Evolutionary conservation across 345 rosid genomes (phyloP).

Genomic region (Clarkia xantiana): DNA sequence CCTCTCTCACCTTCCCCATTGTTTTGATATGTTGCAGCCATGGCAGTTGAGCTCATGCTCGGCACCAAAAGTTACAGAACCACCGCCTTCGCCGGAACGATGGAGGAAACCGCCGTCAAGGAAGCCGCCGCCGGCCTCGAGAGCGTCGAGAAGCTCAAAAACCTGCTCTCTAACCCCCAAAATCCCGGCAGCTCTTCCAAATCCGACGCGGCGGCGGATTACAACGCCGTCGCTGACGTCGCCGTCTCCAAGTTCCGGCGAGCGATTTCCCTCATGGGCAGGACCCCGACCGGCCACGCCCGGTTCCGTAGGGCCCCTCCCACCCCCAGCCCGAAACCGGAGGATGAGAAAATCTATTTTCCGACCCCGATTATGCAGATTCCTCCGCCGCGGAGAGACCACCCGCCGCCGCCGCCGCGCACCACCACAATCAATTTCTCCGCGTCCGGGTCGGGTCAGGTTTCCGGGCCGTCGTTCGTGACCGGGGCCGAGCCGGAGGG

Average conservation of each 20-base stretch:
- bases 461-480: constrained; percentile 40
- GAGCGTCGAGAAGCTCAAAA: constrained; percentile 61
- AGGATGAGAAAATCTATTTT: constrained; percentile 20
- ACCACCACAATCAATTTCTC: constrained; percentile 57
- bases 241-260: constrained; percentile 76
- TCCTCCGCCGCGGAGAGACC: constrained; percentile 35
- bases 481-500: constrained; percentile 30
- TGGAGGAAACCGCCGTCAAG: constrained; percentile 49
- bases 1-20: not conserved
- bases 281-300: constrained; percentile 80
- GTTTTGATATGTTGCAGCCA: constrained; percentile 13
- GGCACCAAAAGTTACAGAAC: constrained; percentile 31
- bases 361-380: constrained; percentile 72
- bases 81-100: constrained; percentile 17
- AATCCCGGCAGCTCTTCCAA: constrained; percentile 7
- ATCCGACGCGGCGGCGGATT: constrained; percentile 30
- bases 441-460: constrained; percentile 29
- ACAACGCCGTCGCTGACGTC: constrained; percentile 40
- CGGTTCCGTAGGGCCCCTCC: constrained; percentile 71
- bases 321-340: constrained; percentile 3
- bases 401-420: constrained; percentile 31
- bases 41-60: constrained; percentile 47
- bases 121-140: constrained; percentile 83
- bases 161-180: constrained; percentile 42
- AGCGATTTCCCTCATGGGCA: constrained; percentile 75